Evolutionary conservation across 371 early-diverging fungal genomes (phyloP).

Genomic region (Mortierella sp.): DNA sequence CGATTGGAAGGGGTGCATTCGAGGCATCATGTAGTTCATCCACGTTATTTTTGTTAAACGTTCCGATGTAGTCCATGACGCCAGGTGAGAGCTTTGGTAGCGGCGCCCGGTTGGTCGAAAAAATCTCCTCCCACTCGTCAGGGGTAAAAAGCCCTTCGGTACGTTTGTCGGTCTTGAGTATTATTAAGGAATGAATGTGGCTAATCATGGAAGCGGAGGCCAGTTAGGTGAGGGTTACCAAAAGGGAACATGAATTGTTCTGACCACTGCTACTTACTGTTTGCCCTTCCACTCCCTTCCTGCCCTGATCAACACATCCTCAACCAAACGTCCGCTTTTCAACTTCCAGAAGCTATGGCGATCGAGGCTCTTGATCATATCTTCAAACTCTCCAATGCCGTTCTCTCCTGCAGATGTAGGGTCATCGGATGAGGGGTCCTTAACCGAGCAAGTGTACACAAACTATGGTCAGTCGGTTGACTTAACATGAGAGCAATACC

Average conservation of each 20-base stretch:
- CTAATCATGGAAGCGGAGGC: neutral
- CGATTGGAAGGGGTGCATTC: slow-evolving; percentile 10
- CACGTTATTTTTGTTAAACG: slow-evolving; percentile 16
- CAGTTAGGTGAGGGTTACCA: too few relatives aligned
- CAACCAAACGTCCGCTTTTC: neutral
- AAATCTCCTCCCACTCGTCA: slow-evolving; percentile 13
- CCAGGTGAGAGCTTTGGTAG: neutral
- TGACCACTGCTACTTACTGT: slow-evolving; percentile 13
- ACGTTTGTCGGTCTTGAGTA: neutral
- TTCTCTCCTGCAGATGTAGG: neutral
- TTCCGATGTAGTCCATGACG: slow-evolving; percentile 6
- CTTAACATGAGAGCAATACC: too few relatives aligned
- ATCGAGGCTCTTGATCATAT: neutral
- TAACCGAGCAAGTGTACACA: too few relatives aligned
- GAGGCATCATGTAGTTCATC: slow-evolving; percentile 13
- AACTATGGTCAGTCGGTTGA: too few relatives aligned
- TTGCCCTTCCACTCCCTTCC: slow-evolving; percentile 3
- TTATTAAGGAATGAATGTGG: slow-evolving; percentile 12
- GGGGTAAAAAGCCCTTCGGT: slow-evolving; percentile 9
- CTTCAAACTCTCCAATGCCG: neutral
- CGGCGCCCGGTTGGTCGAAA: slow-evolving; percentile 8
- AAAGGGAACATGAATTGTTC: neutral
- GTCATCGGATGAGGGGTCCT: too few relatives aligned
- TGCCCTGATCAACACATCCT: neutral
- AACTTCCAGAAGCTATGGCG: neutral